These are phyloP conservation scores for Chaetomiaceae sp. DNA, from an alignment of 2,329 filamentous ascomycete genomes.

Conservation along the genomic window DNA sequence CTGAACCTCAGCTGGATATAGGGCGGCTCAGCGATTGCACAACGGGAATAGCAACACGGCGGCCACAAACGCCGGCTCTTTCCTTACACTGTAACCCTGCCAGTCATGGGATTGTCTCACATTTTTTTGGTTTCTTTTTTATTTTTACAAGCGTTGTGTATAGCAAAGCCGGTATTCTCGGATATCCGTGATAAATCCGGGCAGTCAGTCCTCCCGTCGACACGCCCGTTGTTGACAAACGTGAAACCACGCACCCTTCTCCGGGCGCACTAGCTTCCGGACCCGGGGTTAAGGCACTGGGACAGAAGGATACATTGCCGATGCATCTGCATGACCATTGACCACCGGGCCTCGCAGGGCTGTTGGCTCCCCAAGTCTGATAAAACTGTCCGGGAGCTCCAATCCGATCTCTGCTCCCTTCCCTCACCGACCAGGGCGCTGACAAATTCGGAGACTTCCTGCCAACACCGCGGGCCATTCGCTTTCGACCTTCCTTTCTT, in stretches of 20 bases:
- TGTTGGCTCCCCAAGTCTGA: too few species aligned
- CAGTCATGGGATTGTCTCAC: too few species aligned
- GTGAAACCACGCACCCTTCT: neutral
- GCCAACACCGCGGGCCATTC: too few species aligned
- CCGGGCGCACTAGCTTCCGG: neutral
- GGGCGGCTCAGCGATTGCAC: neutral
- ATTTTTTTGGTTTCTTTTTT: too few species aligned
- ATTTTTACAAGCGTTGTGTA: too few species aligned
- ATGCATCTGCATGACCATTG: neutral
- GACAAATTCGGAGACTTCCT: neutral
- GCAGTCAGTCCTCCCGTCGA: neutral
- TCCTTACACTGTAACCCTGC: too few species aligned
- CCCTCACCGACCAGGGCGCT: neutral
- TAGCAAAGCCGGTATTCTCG: too few species aligned
- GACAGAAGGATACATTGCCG: constrained; percentile 8
- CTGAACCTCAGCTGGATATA: neutral
- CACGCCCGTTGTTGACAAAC: neutral
- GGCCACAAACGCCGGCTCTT: too few species aligned
- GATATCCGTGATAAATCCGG: neutral
- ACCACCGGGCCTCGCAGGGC: too few species aligned
- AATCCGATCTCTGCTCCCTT: too few species aligned
- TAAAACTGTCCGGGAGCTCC: too few species aligned
- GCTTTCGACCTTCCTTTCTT: neutral
- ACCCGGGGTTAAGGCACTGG: constrained; percentile 9
- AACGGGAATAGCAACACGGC: neutral